Conservation (phyloP, 164 flowering plant genomes). For the grape (Vitis vinifera) region ASM3070453v1 NC_081815.1:19821001-19821500, state of each 20-base stretch:
- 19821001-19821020: slow-evolving; percentile 36
- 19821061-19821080: slow-evolving; percentile 17
- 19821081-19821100: slow-evolving; percentile 41
- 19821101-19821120: slow-evolving; percentile 60
- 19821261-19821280: background rate
- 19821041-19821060: slow-evolving; percentile 33
- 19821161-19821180: slow-evolving; percentile 40
- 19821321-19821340: no score
- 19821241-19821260: slow-evolving; percentile 39
- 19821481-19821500: slow-evolving; percentile 34
- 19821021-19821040: slow-evolving; percentile 37
- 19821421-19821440: slow-evolving; percentile 51
- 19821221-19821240: slow-evolving; percentile 41
- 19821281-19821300: background rate
- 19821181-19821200: slow-evolving; percentile 44
- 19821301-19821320: no score
- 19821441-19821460: slow-evolving; percentile 51
- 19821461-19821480: slow-evolving; percentile 44
- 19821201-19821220: slow-evolving; percentile 53
- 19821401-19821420: slow-evolving; percentile 53
- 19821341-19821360: no score
- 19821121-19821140: slow-evolving; percentile 33
- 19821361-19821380: background rate
- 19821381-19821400: slow-evolving; percentile 55
- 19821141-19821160: slow-evolving; percentile 39